These are phyloP conservation scores for Stylosanthes scabra DNA, from an alignment of 331 rosid genomes.

Conservation along the genomic window DNA sequence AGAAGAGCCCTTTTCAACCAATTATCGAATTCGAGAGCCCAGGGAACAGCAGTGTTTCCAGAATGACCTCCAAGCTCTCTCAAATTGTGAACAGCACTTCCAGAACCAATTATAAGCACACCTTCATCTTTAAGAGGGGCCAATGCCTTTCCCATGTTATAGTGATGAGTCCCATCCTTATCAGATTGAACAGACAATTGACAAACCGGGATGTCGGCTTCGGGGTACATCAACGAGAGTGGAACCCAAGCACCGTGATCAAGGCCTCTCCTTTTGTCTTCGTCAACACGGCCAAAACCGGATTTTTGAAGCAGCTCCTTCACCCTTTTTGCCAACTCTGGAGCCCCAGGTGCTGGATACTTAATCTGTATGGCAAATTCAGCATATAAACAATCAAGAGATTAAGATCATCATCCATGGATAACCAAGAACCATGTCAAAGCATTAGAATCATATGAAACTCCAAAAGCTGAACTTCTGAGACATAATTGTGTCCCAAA, in stretches of 20 bases:
- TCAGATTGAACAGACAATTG: slow-evolving; percentile 76
- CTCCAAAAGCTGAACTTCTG: background rate
- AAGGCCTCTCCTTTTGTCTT: slow-evolving; percentile 69
- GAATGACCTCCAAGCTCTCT: slow-evolving; percentile 27
- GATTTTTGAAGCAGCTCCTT: slow-evolving; percentile 60
- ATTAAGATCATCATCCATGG: slow-evolving; percentile 10
- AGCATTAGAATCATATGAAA: background rate
- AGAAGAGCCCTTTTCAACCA: slow-evolving; percentile 76
- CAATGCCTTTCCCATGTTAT: slow-evolving; percentile 75
- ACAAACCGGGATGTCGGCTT: slow-evolving; percentile 84
- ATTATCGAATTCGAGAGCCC: slow-evolving; percentile 81
- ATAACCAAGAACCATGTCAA: background rate
- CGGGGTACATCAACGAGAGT: slow-evolving; percentile 82
- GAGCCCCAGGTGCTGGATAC: slow-evolving; percentile 91
- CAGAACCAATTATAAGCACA: slow-evolving; percentile 73
- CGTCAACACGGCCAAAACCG: slow-evolving; percentile 55
- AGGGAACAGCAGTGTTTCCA: slow-evolving; percentile 28
- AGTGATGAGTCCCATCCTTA: slow-evolving; percentile 65
- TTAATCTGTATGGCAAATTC: slow-evolving; percentile 50
- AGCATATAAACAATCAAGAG: slow-evolving; percentile 8
- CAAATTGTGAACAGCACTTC: slow-evolving; percentile 83
- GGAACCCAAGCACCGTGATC: slow-evolving; percentile 96
- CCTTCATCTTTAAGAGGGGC: slow-evolving; percentile 81
- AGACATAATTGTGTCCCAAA: slow-evolving; percentile 4
- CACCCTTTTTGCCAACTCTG: slow-evolving; percentile 65